Percentiles rank a stretch among this genome's conserved stretches.
phyloP scores from a whole-genome alignment of 1,139 yeast genomes.

The Hansenula lynferdii region DNA sequence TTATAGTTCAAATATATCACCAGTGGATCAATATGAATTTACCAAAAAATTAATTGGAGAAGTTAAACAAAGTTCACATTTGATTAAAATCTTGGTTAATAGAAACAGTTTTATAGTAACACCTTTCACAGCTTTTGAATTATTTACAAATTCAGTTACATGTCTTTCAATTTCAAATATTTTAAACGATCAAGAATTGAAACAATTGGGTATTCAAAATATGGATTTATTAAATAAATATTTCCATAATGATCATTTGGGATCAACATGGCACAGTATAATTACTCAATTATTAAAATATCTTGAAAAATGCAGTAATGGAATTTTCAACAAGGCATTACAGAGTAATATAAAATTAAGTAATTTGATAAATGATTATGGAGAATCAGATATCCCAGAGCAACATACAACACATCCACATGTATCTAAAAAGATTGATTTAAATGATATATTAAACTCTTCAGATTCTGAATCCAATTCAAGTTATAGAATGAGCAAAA shows the following conservation, averaged over 20 bases:
- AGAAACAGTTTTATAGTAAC: slow-evolving; percentile 31
- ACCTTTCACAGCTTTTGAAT: slow-evolving; percentile 36
- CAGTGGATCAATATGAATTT: slow-evolving; percentile 28
- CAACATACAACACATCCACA: slow-evolving; percentile 7
- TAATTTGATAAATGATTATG: slow-evolving; percentile 11
- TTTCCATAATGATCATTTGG: slow-evolving; percentile 6
- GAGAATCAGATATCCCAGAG: slow-evolving; percentile 10
- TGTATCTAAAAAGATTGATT: slow-evolving; percentile 6
- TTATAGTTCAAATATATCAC: slow-evolving; percentile 29
- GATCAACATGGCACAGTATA: slow-evolving; percentile 7
- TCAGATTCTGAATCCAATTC: background rate
- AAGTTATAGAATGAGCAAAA: too few species aligned
- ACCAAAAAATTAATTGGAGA: slow-evolving; percentile 23
- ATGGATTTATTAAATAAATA: slow-evolving; percentile 3
- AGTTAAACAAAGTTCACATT: slow-evolving; percentile 24
- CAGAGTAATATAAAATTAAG: slow-evolving; percentile 6
- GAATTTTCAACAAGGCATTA: slow-evolving; percentile 3
- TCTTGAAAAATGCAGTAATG: slow-evolving; percentile 2
- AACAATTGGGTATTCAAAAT: slow-evolving; percentile 4
- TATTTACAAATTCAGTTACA: slow-evolving; percentile 33
- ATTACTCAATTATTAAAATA: slow-evolving; percentile 9
- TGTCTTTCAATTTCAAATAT: slow-evolving; percentile 21
- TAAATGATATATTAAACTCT: slow-evolving; percentile 11
- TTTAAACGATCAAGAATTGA: slow-evolving; percentile 5
- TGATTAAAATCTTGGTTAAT: slow-evolving; percentile 24